phyloP scores from a whole-genome alignment of 202 grass and related monocot genomes.

The Panicum virgatum region DNA sequence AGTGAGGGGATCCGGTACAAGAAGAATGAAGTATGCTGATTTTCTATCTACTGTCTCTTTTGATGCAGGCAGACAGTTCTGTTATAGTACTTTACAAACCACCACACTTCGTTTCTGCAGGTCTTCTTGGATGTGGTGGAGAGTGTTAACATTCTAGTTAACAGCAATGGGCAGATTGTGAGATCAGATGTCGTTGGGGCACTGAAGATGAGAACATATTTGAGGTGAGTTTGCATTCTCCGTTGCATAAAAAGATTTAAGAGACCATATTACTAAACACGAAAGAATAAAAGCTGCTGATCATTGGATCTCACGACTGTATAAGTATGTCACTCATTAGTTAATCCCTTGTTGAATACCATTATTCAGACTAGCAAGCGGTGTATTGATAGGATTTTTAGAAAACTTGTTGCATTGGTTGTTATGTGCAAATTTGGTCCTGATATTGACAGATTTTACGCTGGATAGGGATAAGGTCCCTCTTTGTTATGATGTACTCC shows the following conservation, averaged over 20 bases:
- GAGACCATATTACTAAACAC: conserved; percentile 10
- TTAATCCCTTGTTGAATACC: background rate
- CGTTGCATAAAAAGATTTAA: background rate
- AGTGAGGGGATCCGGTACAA: conserved; percentile 97
- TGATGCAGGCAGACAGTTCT: background rate
- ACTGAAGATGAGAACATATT: conserved; percentile 98
- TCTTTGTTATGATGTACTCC: conserved; percentile 9
- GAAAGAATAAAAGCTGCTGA: background rate
- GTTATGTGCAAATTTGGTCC: no score
- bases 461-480: background rate
- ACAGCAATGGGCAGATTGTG: conserved; percentile 99
- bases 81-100: conserved; percentile 24
- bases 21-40: conserved; percentile 89
- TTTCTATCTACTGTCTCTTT: conserved; percentile 2
- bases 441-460: background rate
- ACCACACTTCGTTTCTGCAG: conserved; percentile 31
- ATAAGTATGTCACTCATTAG: background rate
- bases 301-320: conserved; percentile 6
- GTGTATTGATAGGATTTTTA: conserved; percentile 10
- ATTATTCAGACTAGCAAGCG: background rate
- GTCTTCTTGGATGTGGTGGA: conserved; percentile 98
- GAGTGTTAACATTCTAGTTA: conserved; percentile 97
- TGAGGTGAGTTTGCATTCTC: conserved; percentile 63
- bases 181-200: conserved; percentile 97
- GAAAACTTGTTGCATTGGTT: no score